phyloP scores from a whole-genome alignment of 805 yeast genomes.

The Wickerhamomyces mucosus region DNA sequence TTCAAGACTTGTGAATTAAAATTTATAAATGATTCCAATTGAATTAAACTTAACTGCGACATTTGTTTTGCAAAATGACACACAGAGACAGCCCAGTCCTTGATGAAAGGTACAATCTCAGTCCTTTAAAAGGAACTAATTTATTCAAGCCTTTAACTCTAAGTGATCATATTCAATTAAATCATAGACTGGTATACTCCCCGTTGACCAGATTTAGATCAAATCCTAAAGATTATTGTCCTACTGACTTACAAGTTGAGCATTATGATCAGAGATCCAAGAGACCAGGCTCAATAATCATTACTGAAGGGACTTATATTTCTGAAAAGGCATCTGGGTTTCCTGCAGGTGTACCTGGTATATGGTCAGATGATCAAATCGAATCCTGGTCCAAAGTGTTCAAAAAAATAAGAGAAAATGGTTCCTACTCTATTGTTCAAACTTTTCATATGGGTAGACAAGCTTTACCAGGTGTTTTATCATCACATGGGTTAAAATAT shows the following conservation, averaged over 20 bases:
- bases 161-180: constrained; percentile 22
- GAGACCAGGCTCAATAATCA: constrained; percentile 47
- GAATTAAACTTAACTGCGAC: too few relatives aligned
- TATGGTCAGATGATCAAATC: constrained; percentile 36
- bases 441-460: constrained; percentile 37
- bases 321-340: constrained; percentile 30
- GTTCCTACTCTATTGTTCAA: constrained; percentile 35
- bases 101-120: too few relatives aligned
- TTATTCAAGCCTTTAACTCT: constrained; percentile 30
- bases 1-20: too few relatives aligned
- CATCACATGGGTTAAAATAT: constrained; percentile 25
- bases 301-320: constrained; percentile 46
- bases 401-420: constrained; percentile 37
- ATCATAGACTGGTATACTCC: constrained; percentile 33
- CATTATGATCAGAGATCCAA: constrained; percentile 47
- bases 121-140: too few relatives aligned
- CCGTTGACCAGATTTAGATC: constrained; percentile 40
- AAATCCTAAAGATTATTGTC: constrained; percentile 22
- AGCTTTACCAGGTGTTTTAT: constrained; percentile 20
- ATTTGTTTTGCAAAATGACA: too few relatives aligned
- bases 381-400: constrained; percentile 37
- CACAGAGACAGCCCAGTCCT: neutral
- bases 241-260: constrained; percentile 34
- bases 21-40: too few relatives aligned
- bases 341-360: constrained; percentile 33